Conservation (phyloP, 768 basidiomycete species). For the Phaeolepiota aurea region DNA sequence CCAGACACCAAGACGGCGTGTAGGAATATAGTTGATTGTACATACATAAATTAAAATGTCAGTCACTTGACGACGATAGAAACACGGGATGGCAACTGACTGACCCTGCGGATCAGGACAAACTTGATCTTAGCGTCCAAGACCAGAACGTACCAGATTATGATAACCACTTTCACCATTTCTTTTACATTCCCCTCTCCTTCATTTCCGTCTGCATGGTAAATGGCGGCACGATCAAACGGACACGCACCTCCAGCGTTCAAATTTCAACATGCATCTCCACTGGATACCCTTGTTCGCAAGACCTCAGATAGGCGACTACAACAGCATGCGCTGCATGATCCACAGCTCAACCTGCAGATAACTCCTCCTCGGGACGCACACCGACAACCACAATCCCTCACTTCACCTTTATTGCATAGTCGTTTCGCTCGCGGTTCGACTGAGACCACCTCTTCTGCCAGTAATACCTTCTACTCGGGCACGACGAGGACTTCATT, state of each 20-base stretch:
- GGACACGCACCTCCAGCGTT: constrained; percentile 12
- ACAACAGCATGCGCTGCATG: neutral
- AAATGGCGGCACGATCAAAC: neutral
- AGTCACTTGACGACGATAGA: too few species aligned
- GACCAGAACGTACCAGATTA: too few species aligned
- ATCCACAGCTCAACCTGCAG: too few species aligned
- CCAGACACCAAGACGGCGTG: constrained; percentile 69
- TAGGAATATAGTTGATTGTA: constrained; percentile 46
- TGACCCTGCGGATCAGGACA: too few species aligned
- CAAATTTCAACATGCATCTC: constrained; percentile 36
- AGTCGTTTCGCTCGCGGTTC: constrained; percentile 36
- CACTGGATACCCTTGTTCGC: constrained; percentile 49
- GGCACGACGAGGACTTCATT: constrained; percentile 9
- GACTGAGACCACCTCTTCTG: constrained; percentile 28
- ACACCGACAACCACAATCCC: constrained; percentile 8
- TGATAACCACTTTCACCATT: neutral
- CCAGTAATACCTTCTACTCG: constrained; percentile 27
- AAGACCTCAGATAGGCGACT: constrained; percentile 28
- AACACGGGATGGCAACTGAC: too few species aligned
- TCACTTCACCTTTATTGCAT: constrained; percentile 37
- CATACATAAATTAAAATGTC: too few species aligned
- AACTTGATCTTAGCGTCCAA: neutral
- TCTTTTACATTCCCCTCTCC: neutral
- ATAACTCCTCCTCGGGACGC: constrained; percentile 5
- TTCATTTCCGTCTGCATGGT: neutral